Base-by-base conservation (phyloP, 2,329 filamentous ascomycete genomes). In the Clonostachys chloroleuca region DNA sequence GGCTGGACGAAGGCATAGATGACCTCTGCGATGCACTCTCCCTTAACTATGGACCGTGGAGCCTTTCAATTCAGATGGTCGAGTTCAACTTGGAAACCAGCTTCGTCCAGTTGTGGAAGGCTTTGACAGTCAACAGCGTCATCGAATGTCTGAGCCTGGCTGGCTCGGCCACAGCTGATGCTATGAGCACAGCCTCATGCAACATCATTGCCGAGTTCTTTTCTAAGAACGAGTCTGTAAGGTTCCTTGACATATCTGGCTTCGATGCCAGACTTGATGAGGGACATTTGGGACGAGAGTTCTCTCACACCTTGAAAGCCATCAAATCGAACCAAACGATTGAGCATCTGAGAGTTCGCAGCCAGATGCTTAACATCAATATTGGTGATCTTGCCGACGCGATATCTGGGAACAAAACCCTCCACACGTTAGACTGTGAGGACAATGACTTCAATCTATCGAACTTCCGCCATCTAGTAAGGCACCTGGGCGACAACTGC, bases 201-300 rank as follows among this genome's bases (percentile, higher is more conserved):
- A 62, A 67, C 40, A 69, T 74, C 0, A 61, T 81, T 1, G 72
- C 74, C 24, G 63, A 69, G 5, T 73, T 82, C 44, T 76, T 82
- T 40, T 64, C 69, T n/a, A 62, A 64, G 24, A 82, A 81, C 57
- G 59, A 62, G 8, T 74, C 71, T 0, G 62, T 81, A 41, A 71
- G 67, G n/a, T 79, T 68, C 48, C 67, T 82, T 3, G 78, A 82
- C 52, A 62, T 81, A 8, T 81, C 78, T 1, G 78, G 78, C 3
- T 81, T 75, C 54, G 74, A 73, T 42, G 75, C 77, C 41, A 81
- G 79, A 57, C 63, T 82, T 7, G 78, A 82, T 52, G 78, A 82
- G 51, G 74, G 75, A 0, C 74, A 78, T 49, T 67, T 82, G 10
- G 77, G 77, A 14, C 71, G 67, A 48, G 75, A 75, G 9, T 76